A percentile compares a stretch with the other conserved stretches of the same genome.
These are phyloP conservation scores for Prinsepia uniflora DNA, from an alignment of 306 rosid species.

Conservation along the genomic window DNA sequence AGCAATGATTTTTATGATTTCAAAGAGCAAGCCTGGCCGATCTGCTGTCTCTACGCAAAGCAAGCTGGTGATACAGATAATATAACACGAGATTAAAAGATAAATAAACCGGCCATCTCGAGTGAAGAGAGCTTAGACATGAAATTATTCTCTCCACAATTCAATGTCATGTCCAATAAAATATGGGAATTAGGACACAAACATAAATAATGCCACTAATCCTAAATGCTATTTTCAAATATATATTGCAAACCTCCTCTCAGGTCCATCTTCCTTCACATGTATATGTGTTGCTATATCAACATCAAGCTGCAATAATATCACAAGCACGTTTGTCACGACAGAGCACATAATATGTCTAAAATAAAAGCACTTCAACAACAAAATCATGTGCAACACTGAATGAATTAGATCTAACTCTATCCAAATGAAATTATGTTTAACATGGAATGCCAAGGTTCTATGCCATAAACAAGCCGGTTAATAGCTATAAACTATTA, in stretches of 20 bases:
- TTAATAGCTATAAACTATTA: not conserved
- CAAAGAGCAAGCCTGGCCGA: slow-evolving; percentile 83
- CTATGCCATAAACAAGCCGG: not conserved
- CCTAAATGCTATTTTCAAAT: slow-evolving; percentile 13
- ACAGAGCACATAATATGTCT: not conserved
- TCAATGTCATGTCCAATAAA: not conserved
- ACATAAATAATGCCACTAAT: not conserved
- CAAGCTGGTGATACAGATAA: slow-evolving; percentile 47
- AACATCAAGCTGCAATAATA: slow-evolving; percentile 57
- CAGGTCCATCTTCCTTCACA: slow-evolving; percentile 85
- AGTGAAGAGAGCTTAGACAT: slow-evolving; percentile 14
- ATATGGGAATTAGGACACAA: not conserved
- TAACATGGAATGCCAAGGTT: too few species aligned
- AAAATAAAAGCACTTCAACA: not conserved
- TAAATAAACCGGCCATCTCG: slow-evolving; percentile 18
- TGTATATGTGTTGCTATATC: slow-evolving; percentile 77
- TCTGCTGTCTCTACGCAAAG: slow-evolving; percentile 89
- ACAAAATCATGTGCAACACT: not conserved
- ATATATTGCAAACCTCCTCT: slow-evolving; percentile 68
- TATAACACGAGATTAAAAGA: slow-evolving; percentile 20
- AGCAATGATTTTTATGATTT: slow-evolving; percentile 76
- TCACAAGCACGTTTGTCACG: not conserved
- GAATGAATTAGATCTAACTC: not conserved
- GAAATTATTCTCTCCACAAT: not conserved
- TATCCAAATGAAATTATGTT: not conserved